A percentile compares a stretch with the other conserved stretches of the same genome.
Evolutionary conservation across 495 filamentous ascomycete genomes (phyloP).

Genomic region (Trichoderma reesei): DNA sequence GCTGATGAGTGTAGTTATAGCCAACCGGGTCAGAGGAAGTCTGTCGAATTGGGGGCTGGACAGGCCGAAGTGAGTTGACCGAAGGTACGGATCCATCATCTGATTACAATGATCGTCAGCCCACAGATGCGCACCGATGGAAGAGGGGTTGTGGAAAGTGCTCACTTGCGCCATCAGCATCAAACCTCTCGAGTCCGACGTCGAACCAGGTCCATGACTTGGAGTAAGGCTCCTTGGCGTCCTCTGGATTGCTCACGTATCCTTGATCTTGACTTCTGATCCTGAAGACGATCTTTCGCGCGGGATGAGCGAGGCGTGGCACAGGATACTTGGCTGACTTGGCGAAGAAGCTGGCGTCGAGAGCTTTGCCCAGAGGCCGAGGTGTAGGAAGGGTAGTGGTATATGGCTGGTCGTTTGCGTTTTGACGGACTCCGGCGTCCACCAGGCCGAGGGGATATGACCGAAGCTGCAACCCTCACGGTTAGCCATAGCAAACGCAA

Average conservation of each 20-base stretch:
- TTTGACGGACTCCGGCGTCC: conserved; percentile 10
- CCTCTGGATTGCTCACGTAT: conserved; percentile 28
- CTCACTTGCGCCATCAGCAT: conserved; percentile 18
- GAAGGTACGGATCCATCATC: background rate
- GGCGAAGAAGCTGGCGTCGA: conserved; percentile 22
- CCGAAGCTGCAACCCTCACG: conserved; percentile 25
- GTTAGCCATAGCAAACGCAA: background rate
- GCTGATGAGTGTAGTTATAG: conserved; percentile 25
- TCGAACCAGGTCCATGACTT: conserved; percentile 66
- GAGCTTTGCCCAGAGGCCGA: conserved; percentile 22
- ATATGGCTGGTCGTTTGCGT: conserved; percentile 9
- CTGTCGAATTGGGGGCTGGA: conserved; percentile 17
- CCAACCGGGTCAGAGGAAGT: background rate
- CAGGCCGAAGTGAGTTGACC: conserved; percentile 18
- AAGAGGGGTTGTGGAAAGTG: background rate
- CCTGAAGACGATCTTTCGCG: conserved; percentile 53
- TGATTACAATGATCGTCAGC: background rate
- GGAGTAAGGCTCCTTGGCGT: conserved; percentile 38
- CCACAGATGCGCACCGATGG: background rate
- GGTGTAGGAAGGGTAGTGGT: conserved; percentile 14
- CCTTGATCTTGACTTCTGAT: conserved; percentile 61
- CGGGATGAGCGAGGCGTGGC: conserved; percentile 30
- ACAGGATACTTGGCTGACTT: conserved; percentile 21
- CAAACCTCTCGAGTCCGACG: conserved; percentile 42
- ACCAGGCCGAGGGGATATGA: conserved; percentile 31